phyloP scores from a whole-genome alignment of 352 stramenopile species.

The Globisporangium sylvaticum region DNA sequence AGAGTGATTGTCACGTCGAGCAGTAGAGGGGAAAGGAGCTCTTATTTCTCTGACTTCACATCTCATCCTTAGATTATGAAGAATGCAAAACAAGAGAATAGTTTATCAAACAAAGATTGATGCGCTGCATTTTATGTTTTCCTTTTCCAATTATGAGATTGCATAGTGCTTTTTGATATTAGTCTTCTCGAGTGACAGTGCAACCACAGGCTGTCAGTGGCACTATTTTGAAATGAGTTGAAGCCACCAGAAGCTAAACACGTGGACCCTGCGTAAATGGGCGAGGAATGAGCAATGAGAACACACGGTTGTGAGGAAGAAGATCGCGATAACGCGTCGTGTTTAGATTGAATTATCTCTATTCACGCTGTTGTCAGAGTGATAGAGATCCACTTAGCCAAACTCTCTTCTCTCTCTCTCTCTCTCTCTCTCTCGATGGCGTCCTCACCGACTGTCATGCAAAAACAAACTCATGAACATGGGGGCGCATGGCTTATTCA shows the following conservation, averaged over 20 bases:
- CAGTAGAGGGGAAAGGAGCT: neutral
- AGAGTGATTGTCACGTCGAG: neutral
- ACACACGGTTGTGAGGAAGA: neutral
- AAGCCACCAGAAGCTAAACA: neutral
- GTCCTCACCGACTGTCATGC: neutral
- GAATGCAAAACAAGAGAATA: neutral
- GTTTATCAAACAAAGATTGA: neutral
- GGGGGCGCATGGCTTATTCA: constrained; percentile 19
- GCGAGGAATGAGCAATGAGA: neutral
- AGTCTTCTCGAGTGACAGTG: neutral
- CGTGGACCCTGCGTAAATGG: neutral
- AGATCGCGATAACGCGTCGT: neutral
- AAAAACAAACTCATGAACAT: neutral
- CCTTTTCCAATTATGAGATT: neutral
- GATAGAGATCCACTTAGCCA: neutral
- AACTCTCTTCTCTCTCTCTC: neutral
- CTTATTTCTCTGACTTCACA: neutral
- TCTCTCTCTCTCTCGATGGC: neutral
- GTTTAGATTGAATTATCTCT: neutral
- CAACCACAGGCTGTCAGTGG: neutral
- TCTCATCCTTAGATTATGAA: neutral
- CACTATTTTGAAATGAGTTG: neutral
- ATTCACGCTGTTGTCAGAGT: neutral
- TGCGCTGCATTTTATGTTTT: too few species aligned
- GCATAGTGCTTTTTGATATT: neutral